These are phyloP conservation scores for Coccomyxa sp. DNA, from an alignment of 139 green algal species.

Conservation along the genomic window DNA sequence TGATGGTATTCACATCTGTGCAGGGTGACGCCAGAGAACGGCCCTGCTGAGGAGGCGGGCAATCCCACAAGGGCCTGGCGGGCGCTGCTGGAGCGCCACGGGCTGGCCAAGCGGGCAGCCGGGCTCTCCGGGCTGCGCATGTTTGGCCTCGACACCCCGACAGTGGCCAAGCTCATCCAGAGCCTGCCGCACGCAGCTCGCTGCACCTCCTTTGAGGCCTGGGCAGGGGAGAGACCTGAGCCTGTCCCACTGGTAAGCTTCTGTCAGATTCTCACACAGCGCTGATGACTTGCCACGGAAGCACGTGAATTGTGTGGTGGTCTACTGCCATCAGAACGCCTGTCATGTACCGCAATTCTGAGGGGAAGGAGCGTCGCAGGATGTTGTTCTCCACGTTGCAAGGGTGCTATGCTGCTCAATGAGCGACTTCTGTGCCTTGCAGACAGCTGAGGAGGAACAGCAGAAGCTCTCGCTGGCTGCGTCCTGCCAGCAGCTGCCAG, in stretches of 20 bases:
- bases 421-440: not conserved
- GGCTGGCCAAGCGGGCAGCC: not conserved
- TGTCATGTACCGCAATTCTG: not conserved
- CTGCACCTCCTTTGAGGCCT: constrained; percentile 49
- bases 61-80: constrained; percentile 48
- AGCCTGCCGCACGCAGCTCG: constrained; percentile 31
- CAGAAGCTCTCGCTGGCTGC: constrained; percentile 20
- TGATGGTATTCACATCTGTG: not conserved
- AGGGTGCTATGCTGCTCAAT: not conserved
- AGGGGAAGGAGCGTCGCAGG: not conserved
- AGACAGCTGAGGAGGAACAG: constrained; percentile 42
- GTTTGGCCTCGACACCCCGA: constrained; percentile 44
- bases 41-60: constrained; percentile 24
- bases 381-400: not conserved
- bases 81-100: constrained; percentile 1
- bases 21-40: constrained; percentile 49
- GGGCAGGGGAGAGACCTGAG: constrained; percentile 27
- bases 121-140: constrained; percentile 24
- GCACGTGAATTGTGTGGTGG: not conserved
- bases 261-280: not conserved
- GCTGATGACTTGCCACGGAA: not conserved
- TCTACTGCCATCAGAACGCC: not conserved
- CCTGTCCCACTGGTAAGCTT: constrained; percentile 33
- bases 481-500: constrained; percentile 39
- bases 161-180: constrained; percentile 33